phyloP scores from a whole-genome alignment of 192 early-diverging fungal species.

The Coemansia sp. region DNA sequence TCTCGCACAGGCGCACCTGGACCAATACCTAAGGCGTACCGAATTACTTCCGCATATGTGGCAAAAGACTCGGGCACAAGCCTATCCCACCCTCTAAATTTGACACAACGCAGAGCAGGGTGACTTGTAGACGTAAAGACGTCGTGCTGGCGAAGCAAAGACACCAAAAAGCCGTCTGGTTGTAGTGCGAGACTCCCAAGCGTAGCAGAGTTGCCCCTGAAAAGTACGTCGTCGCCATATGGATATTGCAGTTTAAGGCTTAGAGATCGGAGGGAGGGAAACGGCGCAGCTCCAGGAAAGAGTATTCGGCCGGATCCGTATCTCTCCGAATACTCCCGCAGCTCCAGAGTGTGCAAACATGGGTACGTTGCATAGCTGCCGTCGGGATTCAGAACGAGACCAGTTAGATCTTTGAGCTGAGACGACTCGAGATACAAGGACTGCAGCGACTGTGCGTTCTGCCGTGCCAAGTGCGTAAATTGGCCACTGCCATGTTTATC shows the following conservation, averaged over 20 bases:
- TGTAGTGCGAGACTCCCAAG: neutral
- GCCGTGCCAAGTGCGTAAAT: neutral
- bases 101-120: neutral
- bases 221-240: neutral
- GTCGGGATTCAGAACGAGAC: neutral
- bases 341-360: too few relatives aligned
- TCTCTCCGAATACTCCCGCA: neutral
- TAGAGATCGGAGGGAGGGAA: neutral
- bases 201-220: too few relatives aligned
- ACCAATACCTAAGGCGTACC: neutral
- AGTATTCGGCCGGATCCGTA: neutral
- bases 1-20: neutral
- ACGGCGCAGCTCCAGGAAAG: neutral
- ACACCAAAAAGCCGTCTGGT: neutral
- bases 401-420: neutral
- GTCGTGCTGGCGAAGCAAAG: neutral
- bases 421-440: neutral
- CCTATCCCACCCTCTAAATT: neutral
- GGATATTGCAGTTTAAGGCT: neutral
- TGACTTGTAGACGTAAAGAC: too few relatives aligned
- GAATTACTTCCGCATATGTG: neutral
- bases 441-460: neutral
- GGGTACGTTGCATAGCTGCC: neutral
- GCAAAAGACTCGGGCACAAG: neutral
- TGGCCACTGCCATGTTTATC: neutral